These are phyloP conservation scores for Cucumis melo DNA, from an alignment of 306 rosid genomes.

Conservation along the genomic window DNA sequence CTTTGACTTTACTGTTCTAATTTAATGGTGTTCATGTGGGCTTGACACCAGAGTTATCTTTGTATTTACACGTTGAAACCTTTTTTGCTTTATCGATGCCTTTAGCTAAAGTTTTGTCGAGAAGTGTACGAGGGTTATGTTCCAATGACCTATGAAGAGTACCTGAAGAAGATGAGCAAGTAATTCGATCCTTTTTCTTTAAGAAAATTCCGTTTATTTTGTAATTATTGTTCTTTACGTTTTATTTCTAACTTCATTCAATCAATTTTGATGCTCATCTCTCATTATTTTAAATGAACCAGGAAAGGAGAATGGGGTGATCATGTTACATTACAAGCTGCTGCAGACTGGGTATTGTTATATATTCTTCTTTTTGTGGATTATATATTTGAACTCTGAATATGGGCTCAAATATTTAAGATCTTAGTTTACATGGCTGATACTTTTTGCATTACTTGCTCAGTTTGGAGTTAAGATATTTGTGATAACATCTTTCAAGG, in stretches of 20 bases:
- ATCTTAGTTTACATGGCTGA: no score
- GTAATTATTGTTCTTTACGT: not conserved
- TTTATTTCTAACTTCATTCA: not conserved
- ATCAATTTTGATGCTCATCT: constrained; percentile 10
- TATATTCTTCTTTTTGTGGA: not conserved
- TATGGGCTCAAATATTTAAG: not conserved
- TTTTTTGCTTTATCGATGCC: constrained; percentile 4
- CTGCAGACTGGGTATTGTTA: constrained; percentile 81
- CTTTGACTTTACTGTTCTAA: not conserved
- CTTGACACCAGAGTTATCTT: not conserved
- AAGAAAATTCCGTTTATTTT: not conserved
- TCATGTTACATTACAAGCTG: constrained; percentile 96
- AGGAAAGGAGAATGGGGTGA: constrained; percentile 99
- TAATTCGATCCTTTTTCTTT: constrained; percentile 12
- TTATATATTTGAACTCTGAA: not conserved
- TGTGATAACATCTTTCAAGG: constrained; percentile 81
- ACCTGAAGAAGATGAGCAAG: constrained; percentile 83
- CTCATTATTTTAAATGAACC: constrained; percentile 22
- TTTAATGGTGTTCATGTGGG: not conserved
- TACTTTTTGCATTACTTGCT: constrained; percentile 18
- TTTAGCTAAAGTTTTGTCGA: constrained; percentile 48
- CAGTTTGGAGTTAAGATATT: constrained; percentile 89
- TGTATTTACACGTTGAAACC: not conserved
- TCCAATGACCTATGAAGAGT: constrained; percentile 67
- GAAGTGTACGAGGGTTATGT: constrained; percentile 67